These are phyloP conservation scores for Ensete ventricosum DNA, from an alignment of 176 grass and related monocot species.

Conservation along the genomic window DNA sequence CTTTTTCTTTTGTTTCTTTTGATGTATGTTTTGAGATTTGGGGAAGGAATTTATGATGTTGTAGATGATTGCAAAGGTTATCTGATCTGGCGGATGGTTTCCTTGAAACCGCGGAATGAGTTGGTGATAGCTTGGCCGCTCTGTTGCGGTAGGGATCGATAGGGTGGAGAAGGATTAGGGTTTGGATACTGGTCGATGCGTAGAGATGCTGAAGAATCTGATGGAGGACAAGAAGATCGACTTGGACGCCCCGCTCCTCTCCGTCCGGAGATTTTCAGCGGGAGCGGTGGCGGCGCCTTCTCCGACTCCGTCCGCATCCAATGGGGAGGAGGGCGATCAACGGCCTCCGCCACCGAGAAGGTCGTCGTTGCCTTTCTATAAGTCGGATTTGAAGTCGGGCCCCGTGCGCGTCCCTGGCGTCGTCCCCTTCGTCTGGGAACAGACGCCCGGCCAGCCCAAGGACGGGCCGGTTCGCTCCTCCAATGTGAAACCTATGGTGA, in stretches of 20 bases:
- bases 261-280: conserved; percentile 41
- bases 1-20: neutral
- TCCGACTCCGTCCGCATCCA: conserved; percentile 7
- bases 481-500: neutral
- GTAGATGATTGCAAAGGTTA: neutral
- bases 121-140: neutral
- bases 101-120: neutral
- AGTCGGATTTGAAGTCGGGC: conserved; percentile 52
- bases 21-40: neutral
- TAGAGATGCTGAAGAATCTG: neutral
- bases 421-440: conserved; percentile 87
- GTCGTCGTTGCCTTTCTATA: conserved; percentile 36
- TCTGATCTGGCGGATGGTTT: neutral
- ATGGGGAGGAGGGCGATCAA: neutral
- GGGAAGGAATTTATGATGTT: neutral
- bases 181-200: neutral
- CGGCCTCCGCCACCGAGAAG: conserved; percentile 9
- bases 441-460: conserved; percentile 75
- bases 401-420: conserved; percentile 56
- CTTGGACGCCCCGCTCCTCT: conserved; percentile 67
- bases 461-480: conserved; percentile 26
- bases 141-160: neutral
- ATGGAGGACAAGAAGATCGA: conserved; percentile 43
- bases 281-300: conserved; percentile 24
- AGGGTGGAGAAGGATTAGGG: neutral